Evolutionary conservation across 257 asterid genomes (phyloP), one percentile per base, ranked within the genome.

Genomic region (Catharanthus roseus): DNA sequence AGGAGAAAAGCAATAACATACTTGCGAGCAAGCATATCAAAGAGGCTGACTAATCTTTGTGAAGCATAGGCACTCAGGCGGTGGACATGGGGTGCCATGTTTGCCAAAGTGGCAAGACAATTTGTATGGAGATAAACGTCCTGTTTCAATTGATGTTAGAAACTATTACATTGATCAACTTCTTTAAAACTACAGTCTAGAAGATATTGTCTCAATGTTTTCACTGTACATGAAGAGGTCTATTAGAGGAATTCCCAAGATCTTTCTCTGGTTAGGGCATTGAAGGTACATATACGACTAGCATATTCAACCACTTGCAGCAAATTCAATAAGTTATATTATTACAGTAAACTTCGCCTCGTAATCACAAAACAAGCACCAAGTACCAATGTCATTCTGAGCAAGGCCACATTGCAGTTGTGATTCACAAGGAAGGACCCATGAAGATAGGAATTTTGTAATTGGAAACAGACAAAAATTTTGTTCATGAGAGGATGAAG

Each of bases 21-120:
- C 99, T 89, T 91, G 88, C 97, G 99, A 34, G 99, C 84, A 77
- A 95, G 97, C 96, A 91, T 91, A 62, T 89, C 90, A 72, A 95
- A 95, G 70, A 95, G 97, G 92, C 97, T 95, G 78, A 95, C 95
- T 86, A 95, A 77, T 79, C 91, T 88, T 82, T 95, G 97, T 62
- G 97, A 83, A 71, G 99, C 97, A 79, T 89, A 93, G 65, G 95
- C 91, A 84, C 88, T 90, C 77, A 90, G 79, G 69, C 93, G 96
- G 76, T 90, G 90, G 69, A 80, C 86, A 81, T 93, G 92, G 73
- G 98, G 96, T 70, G 97, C 96, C 96, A 93, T 90, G 76, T 93
- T 93, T 53, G 97, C 93, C 88, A 93, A 82, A 54, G 89, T 87
- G 76, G 96, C 98, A 70, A 93, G 93, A 75, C 97, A 90, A 78